These are phyloP conservation scores for Lumnitzera racemosa DNA, from an alignment of 345 rosid genomes.

Conservation along the genomic window DNA sequence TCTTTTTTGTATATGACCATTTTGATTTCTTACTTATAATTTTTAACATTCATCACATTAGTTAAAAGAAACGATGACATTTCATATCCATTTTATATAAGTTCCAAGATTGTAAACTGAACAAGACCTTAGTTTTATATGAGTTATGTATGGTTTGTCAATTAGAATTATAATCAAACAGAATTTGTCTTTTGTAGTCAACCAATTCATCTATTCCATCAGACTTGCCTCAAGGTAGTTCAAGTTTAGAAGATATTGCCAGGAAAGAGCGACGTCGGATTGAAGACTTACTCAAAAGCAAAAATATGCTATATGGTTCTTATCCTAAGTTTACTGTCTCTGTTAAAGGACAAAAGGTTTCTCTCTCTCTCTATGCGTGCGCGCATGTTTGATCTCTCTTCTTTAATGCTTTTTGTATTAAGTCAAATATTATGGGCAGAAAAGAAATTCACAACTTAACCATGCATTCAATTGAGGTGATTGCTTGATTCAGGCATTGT, in stretches of 20 bases:
- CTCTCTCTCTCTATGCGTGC: not conserved
- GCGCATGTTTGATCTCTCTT: not conserved
- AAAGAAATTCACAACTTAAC: too few relatives aligned
- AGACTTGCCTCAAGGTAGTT: conserved; percentile 42
- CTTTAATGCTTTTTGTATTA: not conserved
- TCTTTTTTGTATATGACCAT: not conserved
- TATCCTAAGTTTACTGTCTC: conserved; percentile 67
- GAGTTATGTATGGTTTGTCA: not conserved
- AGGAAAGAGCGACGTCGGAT: conserved; percentile 63
- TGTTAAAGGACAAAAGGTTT: conserved; percentile 90
- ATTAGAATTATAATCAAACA: conserved; percentile 1
- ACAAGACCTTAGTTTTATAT: too few relatives aligned
- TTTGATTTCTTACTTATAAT: too few relatives aligned
- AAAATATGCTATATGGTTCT: conserved; percentile 48
- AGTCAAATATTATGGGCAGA: too few relatives aligned
- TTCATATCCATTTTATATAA: too few relatives aligned
- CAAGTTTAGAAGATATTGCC: conserved; percentile 51
- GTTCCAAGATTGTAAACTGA: too few relatives aligned
- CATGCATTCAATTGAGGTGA: too few relatives aligned
- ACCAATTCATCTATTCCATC: conserved; percentile 29
- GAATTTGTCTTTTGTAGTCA: conserved; percentile 26
- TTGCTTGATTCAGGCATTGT: too few relatives aligned
- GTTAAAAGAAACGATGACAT: too few relatives aligned
- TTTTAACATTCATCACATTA: too few relatives aligned
- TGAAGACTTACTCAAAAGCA: conserved; percentile 46